Evolutionary conservation across 371 early-diverging fungal genomes (phyloP).

Genomic region (Lichtheimia corymbifera): DNA sequence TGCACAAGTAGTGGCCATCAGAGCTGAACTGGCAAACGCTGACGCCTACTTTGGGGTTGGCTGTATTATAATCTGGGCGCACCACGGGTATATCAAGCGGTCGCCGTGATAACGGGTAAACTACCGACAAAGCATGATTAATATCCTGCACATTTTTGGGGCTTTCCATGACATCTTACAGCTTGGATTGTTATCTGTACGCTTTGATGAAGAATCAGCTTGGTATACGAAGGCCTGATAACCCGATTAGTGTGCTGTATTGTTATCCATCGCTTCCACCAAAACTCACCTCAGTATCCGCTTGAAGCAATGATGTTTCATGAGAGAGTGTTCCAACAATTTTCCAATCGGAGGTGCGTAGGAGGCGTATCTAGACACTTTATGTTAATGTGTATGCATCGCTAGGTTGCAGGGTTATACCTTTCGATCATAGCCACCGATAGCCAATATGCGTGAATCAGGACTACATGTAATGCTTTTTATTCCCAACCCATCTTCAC

Average conservation of each 20-base stretch:
- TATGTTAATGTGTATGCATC: not conserved
- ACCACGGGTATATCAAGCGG: conserved; percentile 44
- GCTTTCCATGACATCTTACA: not conserved
- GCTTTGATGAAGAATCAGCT: conserved; percentile 2
- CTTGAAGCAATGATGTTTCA: conserved; percentile 17
- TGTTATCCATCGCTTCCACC: not conserved
- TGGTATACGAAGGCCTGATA: not conserved
- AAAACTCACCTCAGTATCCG: not conserved
- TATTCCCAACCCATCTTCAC: conserved; percentile 73
- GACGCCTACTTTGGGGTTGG: conserved; percentile 63
- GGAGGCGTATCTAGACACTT: conserved; percentile 27
- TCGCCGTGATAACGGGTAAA: conserved; percentile 25
- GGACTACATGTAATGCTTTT: conserved; percentile 75
- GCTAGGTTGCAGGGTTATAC: conserved; percentile 29
- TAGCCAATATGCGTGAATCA: conserved; percentile 70
- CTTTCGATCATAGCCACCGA: conserved; percentile 79
- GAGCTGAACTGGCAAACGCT: conserved; percentile 60
- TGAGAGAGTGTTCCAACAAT: conserved; percentile 49
- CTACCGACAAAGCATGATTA: not conserved
- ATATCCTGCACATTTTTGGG: not conserved
- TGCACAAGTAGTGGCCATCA: conserved; percentile 54
- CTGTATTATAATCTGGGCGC: conserved; percentile 59
- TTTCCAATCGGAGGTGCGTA: conserved; percentile 54
- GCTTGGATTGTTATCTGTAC: conserved; percentile 7
- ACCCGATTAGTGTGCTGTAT: not conserved